Evolutionary conservation across 1,139 yeast species (phyloP).

Genomic region (Yamadazyma diospyri): DNA sequence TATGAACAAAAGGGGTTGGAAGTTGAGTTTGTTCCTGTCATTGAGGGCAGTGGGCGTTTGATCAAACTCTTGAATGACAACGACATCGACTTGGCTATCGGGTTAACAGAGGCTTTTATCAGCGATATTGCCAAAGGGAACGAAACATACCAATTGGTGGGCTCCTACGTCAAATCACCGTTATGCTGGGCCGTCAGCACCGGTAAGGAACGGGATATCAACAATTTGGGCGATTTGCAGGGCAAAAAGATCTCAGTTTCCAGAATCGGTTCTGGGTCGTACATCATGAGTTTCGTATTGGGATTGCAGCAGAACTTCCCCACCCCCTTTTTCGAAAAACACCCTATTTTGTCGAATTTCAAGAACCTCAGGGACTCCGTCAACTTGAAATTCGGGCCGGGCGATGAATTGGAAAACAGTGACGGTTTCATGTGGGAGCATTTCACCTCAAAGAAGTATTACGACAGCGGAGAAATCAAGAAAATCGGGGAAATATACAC

Average conservation of each 20-base stretch:
- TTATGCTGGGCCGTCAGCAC: conserved; percentile 89
- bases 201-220: conserved; percentile 60
- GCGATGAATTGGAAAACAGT: conserved; percentile 27
- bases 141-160: conserved; percentile 59
- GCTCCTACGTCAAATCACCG: conserved; percentile 83
- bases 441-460: conserved; percentile 82
- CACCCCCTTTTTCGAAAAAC: conserved; percentile 46
- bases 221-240: conserved; percentile 48
- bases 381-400: conserved; percentile 39
- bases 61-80: conserved; percentile 65
- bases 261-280: conserved; percentile 87
- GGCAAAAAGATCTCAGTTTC: conserved; percentile 76
- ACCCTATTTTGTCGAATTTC: conserved; percentile 64
- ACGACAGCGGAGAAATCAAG: conserved; percentile 75
- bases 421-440: conserved; percentile 98
- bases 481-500: conserved; percentile 85
- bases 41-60: conserved; percentile 87
- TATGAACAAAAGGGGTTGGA: conserved; percentile 44
- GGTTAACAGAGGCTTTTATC: conserved; percentile 87
- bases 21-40: conserved; percentile 67
- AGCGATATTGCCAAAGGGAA: conserved; percentile 77
- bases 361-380: conserved; percentile 77
- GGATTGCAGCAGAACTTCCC: conserved; percentile 55
- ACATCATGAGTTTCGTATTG: conserved; percentile 84
- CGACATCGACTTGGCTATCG: conserved; percentile 75